Base-by-base conservation (phyloP, 2,329 filamentous ascomycete genomes). In the Ustulina deusta region DNA sequence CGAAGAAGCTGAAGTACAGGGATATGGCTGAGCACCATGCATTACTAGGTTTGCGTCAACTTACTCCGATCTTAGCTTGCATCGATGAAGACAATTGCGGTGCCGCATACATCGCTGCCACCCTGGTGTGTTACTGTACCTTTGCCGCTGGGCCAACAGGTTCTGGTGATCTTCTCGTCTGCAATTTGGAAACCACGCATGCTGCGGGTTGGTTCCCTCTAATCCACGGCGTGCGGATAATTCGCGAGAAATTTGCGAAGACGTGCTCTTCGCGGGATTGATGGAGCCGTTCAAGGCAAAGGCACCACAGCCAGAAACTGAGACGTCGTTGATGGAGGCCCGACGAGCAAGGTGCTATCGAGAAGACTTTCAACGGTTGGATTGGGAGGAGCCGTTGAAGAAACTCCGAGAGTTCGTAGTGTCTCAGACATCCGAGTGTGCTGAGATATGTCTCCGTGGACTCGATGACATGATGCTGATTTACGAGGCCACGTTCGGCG, bases 191-290 rank as follows among this genome's bases (percentile, higher is more conserved):
- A 13, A 7, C 25, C 9, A 34, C 17, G 20, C 49, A 65, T 10
- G 34, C 51, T 40, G 56, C 27, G 22, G 56, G 13, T 15, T 65
- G 63, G 56, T 22, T 65, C 1, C 49, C 57, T n/a, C 17, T 65
- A 11, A 55, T 65, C 22, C 40, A 56, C 17, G 63, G 63, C 13
- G 57, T 65, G n/a, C 40, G 57, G 9, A 7, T 61, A 15, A 49
- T 65, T 20, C 40, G 57, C 20, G 63, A 61, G 49, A n/a, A 56
- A n/a, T 61, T 56, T 13, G 29, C 15, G 40, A 65, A 55, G 51
- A 65, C 13, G 25, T 56, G 10, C 63, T 65, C 17, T 65, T 65
- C 42, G 27, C 40, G 1, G 57, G 42, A 15, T 22, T 61, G 7
- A 65, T 61, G 63, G 40, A 55, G 25, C 63, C 51, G 2, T 61